Percentiles rank a stretch among this genome's conserved stretches.
Evolutionary conservation across 345 rosid genomes (phyloP).

Genomic region (Excoecaria cochinchinensis): DNA sequence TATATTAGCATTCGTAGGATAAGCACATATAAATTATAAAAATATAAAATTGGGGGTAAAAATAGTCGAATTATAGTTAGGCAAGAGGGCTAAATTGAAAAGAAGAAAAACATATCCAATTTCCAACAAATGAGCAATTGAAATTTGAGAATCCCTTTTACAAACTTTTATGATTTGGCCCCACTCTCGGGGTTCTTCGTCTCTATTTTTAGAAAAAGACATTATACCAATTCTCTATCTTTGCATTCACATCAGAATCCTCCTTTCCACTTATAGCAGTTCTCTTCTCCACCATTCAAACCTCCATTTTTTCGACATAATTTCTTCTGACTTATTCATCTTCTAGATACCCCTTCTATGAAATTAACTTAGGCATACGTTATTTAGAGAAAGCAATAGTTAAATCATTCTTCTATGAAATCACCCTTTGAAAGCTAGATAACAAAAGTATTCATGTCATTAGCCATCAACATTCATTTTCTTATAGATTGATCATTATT

Average conservation of each 20-base stretch:
- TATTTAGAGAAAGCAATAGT: too few species aligned
- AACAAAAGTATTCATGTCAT: too few species aligned
- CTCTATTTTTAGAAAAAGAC: slow-evolving; percentile 13
- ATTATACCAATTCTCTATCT: not conserved
- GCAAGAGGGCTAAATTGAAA: not conserved
- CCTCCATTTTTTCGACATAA: not conserved
- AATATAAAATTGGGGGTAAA: slow-evolving; percentile 30
- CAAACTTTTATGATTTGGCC: slow-evolving; percentile 19
- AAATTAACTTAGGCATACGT: too few species aligned
- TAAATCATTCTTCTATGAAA: too few species aligned
- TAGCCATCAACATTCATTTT: too few species aligned
- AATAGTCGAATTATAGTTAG: not conserved
- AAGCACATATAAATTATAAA: not conserved
- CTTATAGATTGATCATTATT: too few species aligned
- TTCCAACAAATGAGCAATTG: slow-evolving; percentile 16
- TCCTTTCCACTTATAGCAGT: slow-evolving; percentile 10
- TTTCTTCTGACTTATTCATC: slow-evolving; percentile 1
- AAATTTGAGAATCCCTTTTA: slow-evolving; percentile 20
- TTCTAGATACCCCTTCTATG: slow-evolving; percentile 8
- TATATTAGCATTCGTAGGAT: too few species aligned
- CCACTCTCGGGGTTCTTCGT: slow-evolving; percentile 21
- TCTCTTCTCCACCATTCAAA: slow-evolving; percentile 13
- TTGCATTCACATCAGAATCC: slow-evolving; percentile 15
- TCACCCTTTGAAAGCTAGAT: too few species aligned
- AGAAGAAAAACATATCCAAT: not conserved